A percentile compares a stretch with the other conserved stretches of the same genome.
phyloP scores from a whole-genome alignment of 2,329 filamentous ascomycete species.

The Xylaria sp. region DNA sequence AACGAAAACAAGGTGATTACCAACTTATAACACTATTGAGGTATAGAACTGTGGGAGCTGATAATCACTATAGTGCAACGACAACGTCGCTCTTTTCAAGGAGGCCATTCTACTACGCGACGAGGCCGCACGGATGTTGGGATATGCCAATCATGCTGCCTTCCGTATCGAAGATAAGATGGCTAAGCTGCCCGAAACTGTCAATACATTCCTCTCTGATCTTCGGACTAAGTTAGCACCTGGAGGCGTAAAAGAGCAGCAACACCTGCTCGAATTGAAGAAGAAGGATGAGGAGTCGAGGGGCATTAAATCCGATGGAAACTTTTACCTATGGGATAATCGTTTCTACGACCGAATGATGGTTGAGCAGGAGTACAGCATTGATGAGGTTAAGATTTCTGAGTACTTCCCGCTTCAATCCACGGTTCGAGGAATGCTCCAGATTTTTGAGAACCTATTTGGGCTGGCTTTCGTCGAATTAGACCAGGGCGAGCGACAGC shows the following conservation, averaged over 20 bases:
- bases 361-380: conserved; percentile 81
- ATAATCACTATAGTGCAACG: conserved; percentile 62
- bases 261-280: conserved; percentile 78
- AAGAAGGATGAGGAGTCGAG: conserved; percentile 72
- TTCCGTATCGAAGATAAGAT: conserved; percentile 85
- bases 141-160: conserved; percentile 80
- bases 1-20: conserved; percentile 78
- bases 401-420: conserved; percentile 84
- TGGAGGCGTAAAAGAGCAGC: conserved; percentile 76
- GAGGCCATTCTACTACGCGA: conserved; percentile 80
- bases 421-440: conserved; percentile 80
- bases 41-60: background rate
- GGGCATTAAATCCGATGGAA: conserved; percentile 68
- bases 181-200: conserved; percentile 79
- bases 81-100: conserved; percentile 78
- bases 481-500: conserved; percentile 70
- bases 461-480: conserved; percentile 82
- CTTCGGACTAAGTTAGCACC: conserved; percentile 72
- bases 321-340: conserved; percentile 86
- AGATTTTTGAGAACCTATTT: conserved; percentile 85
- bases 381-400: conserved; percentile 82
- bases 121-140: conserved; percentile 79
- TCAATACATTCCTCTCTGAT: conserved; percentile 78
- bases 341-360: conserved; percentile 83
- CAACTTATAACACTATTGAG: background rate